Evolutionary conservation across 139 green algal genomes (phyloP).

Genomic region (Chlorella sp.): DNA sequence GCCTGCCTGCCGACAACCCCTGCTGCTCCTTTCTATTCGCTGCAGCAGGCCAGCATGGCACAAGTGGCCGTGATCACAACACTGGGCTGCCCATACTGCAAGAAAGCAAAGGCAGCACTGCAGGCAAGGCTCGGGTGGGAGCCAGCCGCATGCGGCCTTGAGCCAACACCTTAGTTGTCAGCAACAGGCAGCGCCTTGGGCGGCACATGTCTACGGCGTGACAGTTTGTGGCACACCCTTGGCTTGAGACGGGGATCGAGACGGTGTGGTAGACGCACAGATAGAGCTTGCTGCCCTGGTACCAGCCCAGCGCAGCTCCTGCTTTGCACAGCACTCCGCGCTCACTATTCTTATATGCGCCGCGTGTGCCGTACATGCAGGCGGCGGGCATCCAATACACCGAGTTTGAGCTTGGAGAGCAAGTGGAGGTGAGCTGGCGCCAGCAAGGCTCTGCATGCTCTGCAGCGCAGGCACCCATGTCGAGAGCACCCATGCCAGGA

Average conservation of each 20-base stretch:
- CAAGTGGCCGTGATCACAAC: conserved; percentile 80
- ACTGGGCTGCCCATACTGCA: conserved; percentile 85
- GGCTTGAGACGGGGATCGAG: too few relatives aligned
- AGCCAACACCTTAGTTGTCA: too few relatives aligned
- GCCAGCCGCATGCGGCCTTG: not conserved
- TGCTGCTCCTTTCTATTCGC: too few relatives aligned
- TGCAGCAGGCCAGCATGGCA: not conserved
- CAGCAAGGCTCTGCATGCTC: too few relatives aligned
- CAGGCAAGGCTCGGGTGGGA: not conserved
- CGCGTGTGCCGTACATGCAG: not conserved
- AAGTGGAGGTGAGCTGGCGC: conserved; percentile 25
- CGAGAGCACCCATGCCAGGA: too few relatives aligned
- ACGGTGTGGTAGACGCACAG: too few relatives aligned
- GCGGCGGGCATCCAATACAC: conserved; percentile 56
- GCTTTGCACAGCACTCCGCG: not conserved
- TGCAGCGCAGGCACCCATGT: too few relatives aligned
- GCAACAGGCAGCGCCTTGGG: not conserved
- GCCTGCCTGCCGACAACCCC: too few relatives aligned
- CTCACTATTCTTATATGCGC: too few relatives aligned
- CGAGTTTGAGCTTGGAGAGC: conserved; percentile 68
- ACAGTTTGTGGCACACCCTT: too few relatives aligned
- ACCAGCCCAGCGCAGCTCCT: too few relatives aligned
- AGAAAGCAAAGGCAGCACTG: conserved; percentile 67
- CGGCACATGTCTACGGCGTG: not conserved
- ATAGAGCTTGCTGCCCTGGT: too few relatives aligned